Evolutionary conservation across 2,329 filamentous ascomycete genomes (phyloP), one percentile per base, ranked within the genome.

Genomic region (Fusarium udum): DNA sequence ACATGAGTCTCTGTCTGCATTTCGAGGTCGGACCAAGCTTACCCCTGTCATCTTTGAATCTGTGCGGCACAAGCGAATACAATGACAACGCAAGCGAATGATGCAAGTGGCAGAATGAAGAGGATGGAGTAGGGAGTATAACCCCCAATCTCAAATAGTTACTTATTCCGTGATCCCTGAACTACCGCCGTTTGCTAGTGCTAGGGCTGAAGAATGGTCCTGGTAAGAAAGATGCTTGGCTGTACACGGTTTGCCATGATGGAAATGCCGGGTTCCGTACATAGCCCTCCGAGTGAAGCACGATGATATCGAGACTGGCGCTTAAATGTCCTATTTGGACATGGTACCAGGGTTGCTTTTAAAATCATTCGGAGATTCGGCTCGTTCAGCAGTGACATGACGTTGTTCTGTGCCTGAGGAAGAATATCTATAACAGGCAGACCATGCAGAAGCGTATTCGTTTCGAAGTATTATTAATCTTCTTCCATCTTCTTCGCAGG

Each of bases 31-130:
- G 59, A 48, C 26, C 22, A 37, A 36, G 45, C 34, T 49, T 55
- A 37, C 31, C 65, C 65, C 64, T 70, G 67, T 36, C 64, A 36
- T 53, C 36, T 52, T 24, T 43, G 63, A 65, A 45, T 32, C 26
- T n/a, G 51, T 61, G 71, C 67, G 71, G 71, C 63, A 74, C 62
- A 53, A 42, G 67, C 71, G 71, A 73, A 24, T 39, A 46, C 48
- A 64, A 68, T 72, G 49, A 31, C 39, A 62, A 36, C 37, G 34
- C 48, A 49, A 40, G 45, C 22, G 24, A n/a, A 36, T 51, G 24
- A 51, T 51, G 61, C 39, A 61, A 64, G 56, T 39, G 45, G 56
- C 36, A 61, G 51, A 55, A 40, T 40, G 15, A 18, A n/a, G 24
- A 26, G 31, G n/a, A 36, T 15, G 49, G n/a, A 49, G 46, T n/a